Percentiles rank a stretch among this genome's conserved stretches.
Evolutionary conservation across 2,329 filamentous ascomycete species (phyloP).

Genomic region (Amylocarpus encephaloides): DNA sequence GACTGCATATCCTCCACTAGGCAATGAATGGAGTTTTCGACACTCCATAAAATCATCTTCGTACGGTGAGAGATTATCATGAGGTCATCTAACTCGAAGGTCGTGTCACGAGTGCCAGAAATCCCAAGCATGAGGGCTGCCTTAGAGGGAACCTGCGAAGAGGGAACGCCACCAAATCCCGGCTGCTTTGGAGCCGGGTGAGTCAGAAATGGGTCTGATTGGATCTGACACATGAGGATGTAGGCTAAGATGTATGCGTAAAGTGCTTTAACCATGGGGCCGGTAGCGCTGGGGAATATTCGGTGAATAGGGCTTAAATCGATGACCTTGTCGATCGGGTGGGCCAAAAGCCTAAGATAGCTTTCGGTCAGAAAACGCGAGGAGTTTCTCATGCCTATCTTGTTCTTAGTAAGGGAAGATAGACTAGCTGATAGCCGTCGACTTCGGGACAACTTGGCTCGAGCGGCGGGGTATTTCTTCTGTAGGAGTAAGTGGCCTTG

Average conservation of each 20-base stretch:
- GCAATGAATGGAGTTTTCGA: no score
- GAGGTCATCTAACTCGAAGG: no score
- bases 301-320: constrained; percentile 19
- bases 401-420: background rate
- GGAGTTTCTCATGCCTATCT: background rate
- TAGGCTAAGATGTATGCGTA: constrained; percentile 27
- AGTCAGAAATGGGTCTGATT: background rate
- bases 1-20: no score
- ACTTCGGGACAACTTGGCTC: background rate
- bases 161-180: background rate
- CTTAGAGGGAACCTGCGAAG: no score
- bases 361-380: background rate
- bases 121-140: no score
- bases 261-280: constrained; percentile 18
- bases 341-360: background rate
- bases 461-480: background rate
- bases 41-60: no score
- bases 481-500: background rate
- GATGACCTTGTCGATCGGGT: background rate
- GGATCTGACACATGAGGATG: constrained; percentile 7
- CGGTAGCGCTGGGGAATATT: constrained; percentile 24
- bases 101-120: no score
- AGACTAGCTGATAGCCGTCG: background rate
- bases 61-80: no score
- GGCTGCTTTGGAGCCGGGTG: background rate